Conservation (phyloP, 169 alveolate genomes). For the Plasmodium fragile region DNA sequence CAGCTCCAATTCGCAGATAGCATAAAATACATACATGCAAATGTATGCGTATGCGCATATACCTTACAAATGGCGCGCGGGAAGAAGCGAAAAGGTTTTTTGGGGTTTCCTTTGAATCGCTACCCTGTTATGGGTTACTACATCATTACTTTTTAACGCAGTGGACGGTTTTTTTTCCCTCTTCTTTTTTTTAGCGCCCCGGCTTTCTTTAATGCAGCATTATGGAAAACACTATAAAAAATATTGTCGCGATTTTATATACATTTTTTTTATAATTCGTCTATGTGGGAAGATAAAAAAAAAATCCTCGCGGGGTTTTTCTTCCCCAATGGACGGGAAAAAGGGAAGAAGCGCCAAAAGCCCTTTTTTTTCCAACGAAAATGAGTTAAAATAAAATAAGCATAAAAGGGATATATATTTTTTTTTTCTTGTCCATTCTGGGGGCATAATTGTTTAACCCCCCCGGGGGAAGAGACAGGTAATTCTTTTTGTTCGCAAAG, state of each 20-base stretch:
- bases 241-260: not conserved
- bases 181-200: not conserved
- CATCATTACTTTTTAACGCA: not conserved
- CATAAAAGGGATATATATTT: not conserved
- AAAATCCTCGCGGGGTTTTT: not conserved
- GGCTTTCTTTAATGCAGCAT: not conserved
- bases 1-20: not conserved
- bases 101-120: not conserved
- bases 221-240: not conserved
- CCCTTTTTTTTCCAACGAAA: not conserved
- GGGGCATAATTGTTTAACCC: not conserved
- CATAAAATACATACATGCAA: not conserved
- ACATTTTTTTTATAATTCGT: not conserved
- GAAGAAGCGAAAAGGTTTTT: not conserved
- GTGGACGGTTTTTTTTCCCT: not conserved
- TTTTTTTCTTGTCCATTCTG: not conserved
- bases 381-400: not conserved
- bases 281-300: not conserved
- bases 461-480: not conserved
- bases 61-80: not conserved
- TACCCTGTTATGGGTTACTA: not conserved
- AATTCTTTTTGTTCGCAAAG: not conserved
- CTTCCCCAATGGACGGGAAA: not conserved
- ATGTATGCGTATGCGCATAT: not conserved
- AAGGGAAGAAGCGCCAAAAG: not conserved